Percentiles rank a stretch among this genome's conserved stretches.
phyloP scores from a whole-genome alignment of 1,139 yeast species.

The Scheffersomyces stambukii region DNA sequence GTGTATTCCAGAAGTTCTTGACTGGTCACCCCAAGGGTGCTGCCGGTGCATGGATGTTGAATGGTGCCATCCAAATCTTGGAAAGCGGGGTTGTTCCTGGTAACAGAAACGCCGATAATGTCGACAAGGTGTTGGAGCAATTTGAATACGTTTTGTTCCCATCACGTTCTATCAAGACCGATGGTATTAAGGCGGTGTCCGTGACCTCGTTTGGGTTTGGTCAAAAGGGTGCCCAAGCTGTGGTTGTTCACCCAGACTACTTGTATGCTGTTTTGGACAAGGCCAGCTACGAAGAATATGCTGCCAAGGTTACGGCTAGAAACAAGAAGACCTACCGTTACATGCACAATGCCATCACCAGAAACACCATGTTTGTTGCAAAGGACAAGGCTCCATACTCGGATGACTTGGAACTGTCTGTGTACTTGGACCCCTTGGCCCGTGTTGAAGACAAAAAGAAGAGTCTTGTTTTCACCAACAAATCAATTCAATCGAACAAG shows the following conservation, averaged over 20 bases:
- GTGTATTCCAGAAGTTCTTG: conserved; percentile 97
- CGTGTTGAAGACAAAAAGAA: conserved; percentile 58
- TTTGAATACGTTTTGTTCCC: conserved; percentile 91
- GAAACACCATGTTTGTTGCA: conserved; percentile 87
- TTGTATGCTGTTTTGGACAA: conserved; percentile 78
- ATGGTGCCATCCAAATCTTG: conserved; percentile 93
- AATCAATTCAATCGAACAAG: conserved; percentile 31
- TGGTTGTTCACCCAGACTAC: conserved; percentile 91
- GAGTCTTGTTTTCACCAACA: conserved; percentile 45
- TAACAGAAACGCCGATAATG: conserved; percentile 96
- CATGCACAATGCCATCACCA: conserved; percentile 92
- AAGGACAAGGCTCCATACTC: conserved; percentile 91
- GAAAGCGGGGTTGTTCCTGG: conserved; percentile 96
- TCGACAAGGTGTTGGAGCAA: conserved; percentile 77
- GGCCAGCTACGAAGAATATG: conserved; percentile 65
- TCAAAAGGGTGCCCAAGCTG: conserved; percentile 97
- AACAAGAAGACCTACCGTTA: conserved; percentile 90
- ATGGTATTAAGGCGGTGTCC: conserved; percentile 96
- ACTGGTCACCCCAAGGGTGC: conserved; percentile 99
- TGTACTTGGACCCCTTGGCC: conserved; percentile 94
- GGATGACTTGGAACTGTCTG: conserved; percentile 81
- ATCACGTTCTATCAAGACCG: conserved; percentile 88
- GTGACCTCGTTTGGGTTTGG: conserved; percentile 98
- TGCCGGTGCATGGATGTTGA: conserved; percentile 99
- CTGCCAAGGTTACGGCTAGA: conserved; percentile 68